phyloP scores from a whole-genome alignment of 2,329 filamentous ascomycete species.

The Neoarthrinium moseri region DNA sequence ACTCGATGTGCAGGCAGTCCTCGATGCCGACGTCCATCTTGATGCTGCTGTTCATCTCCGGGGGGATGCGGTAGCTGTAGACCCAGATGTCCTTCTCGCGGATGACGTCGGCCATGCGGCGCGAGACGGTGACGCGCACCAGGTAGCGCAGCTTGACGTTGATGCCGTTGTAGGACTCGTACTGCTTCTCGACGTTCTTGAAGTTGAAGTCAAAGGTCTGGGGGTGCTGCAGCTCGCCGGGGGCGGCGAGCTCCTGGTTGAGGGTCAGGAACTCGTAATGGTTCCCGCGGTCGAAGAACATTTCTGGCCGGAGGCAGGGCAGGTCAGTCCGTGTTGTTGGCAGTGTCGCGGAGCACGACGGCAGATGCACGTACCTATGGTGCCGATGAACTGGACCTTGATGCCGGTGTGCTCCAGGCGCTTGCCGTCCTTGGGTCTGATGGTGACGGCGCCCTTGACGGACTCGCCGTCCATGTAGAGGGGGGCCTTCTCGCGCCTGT shows the following conservation, averaged over 20 bases:
- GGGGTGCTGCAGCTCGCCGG: constrained; percentile 96
- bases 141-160: constrained; percentile 99
- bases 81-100: constrained; percentile 99
- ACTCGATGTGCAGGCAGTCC: constrained; percentile 98
- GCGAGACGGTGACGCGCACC: constrained; percentile 91
- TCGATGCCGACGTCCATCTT: constrained; percentile 99
- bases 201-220: constrained; percentile 99
- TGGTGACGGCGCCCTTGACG: constrained; percentile 92
- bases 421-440: constrained; percentile 97
- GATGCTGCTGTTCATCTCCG: constrained; percentile 96
- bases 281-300: constrained; percentile 99
- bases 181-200: constrained; percentile 99
- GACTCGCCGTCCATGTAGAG: constrained; percentile 98
- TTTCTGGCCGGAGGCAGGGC: constrained; percentile 74
- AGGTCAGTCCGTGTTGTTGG: constrained; percentile 10
- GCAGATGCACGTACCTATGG: constrained; percentile 69
- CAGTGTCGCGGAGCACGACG: too few species aligned
- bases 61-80: constrained; percentile 96
- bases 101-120: constrained; percentile 96
- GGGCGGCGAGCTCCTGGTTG: constrained; percentile 93
- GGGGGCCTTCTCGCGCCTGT: constrained; percentile 92
- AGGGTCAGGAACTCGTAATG: constrained; percentile 99
- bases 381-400: constrained; percentile 99
- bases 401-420: constrained; percentile 96
- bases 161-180: constrained; percentile 99